Evolutionary conservation across 805 yeast genomes (phyloP).

Genomic region (Danielozyma ontarioensis): DNA sequence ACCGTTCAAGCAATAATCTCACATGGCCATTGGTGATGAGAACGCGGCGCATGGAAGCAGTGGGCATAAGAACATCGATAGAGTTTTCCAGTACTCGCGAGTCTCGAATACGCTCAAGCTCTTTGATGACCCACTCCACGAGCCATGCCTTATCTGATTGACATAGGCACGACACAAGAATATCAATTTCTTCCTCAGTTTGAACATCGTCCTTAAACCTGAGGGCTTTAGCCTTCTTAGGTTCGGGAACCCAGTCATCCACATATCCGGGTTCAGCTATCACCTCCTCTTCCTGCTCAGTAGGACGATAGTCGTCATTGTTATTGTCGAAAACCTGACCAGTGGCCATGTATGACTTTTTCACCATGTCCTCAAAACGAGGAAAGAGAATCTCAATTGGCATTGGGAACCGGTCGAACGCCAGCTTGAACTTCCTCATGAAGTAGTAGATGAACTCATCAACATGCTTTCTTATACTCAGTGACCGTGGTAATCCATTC

Average conservation of each 20-base stretch:
- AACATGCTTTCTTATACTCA: constrained; percentile 51
- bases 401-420: constrained; percentile 47
- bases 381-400: constrained; percentile 67
- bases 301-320: constrained; percentile 7
- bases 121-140: constrained; percentile 40
- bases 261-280: constrained; percentile 11
- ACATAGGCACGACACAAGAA: constrained; percentile 45
- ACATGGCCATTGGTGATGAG: constrained; percentile 45
- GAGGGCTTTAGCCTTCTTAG: constrained; percentile 29
- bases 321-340: constrained; percentile 45
- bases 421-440: constrained; percentile 51
- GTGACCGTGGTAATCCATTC: constrained; percentile 41
- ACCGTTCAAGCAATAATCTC: constrained; percentile 40
- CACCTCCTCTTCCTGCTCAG: constrained; percentile 1
- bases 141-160: constrained; percentile 38
- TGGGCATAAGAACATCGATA: constrained; percentile 8
- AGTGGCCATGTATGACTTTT: constrained; percentile 48
- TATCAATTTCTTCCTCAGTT: constrained; percentile 45
- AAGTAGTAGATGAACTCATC: constrained; percentile 62
- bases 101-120: constrained; percentile 26
- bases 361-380: constrained; percentile 41
- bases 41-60: constrained; percentile 17
- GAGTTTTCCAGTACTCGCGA: constrained; percentile 13
- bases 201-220: constrained; percentile 24
- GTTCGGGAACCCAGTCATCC: constrained; percentile 13